phyloP scores from a whole-genome alignment of 345 rosid species.

The Boechera stricta region DNA sequence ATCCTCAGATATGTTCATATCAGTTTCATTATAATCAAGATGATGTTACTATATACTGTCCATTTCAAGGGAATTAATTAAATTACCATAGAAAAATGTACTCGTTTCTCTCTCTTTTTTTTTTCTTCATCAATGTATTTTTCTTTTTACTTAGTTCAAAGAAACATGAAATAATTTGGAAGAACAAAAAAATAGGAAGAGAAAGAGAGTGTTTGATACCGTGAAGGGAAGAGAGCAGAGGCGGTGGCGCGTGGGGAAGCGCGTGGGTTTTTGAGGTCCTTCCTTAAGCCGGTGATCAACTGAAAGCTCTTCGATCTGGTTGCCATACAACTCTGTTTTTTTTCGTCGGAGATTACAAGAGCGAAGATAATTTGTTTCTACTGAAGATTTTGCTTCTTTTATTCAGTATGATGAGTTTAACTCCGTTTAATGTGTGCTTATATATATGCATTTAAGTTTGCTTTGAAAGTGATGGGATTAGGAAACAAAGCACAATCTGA shows the following conservation, averaged over 20 bases:
- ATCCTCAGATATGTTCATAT: neutral
- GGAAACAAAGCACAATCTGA: slow-evolving; percentile 37
- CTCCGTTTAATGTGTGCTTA: slow-evolving; percentile 27
- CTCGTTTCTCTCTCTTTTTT: neutral
- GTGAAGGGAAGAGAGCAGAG: slow-evolving; percentile 22
- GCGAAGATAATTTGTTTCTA: neutral
- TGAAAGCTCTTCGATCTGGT: slow-evolving; percentile 56
- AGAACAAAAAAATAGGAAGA: slow-evolving; percentile 7
- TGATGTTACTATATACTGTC: neutral
- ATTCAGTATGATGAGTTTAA: neutral
- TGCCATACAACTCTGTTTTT: slow-evolving; percentile 57
- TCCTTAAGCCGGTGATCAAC: slow-evolving; percentile 57
- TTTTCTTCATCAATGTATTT: neutral
- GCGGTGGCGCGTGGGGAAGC: slow-evolving; percentile 43
- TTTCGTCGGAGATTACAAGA: slow-evolving; percentile 16
- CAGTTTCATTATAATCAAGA: slow-evolving; percentile 15
- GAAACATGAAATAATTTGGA: neutral
- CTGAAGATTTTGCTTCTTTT: neutral
- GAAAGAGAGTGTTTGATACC: slow-evolving; percentile 29
- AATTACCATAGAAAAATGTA: neutral
- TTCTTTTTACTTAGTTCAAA: neutral
- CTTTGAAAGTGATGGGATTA: slow-evolving; percentile 27
- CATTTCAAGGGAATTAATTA: neutral
- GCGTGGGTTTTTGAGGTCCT: slow-evolving; percentile 49
- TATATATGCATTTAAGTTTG: slow-evolving; percentile 19